Evolutionary conservation across 2,329 filamentous ascomycete genomes (phyloP).

Genomic region (Scedosporium dehoogii): DNA sequence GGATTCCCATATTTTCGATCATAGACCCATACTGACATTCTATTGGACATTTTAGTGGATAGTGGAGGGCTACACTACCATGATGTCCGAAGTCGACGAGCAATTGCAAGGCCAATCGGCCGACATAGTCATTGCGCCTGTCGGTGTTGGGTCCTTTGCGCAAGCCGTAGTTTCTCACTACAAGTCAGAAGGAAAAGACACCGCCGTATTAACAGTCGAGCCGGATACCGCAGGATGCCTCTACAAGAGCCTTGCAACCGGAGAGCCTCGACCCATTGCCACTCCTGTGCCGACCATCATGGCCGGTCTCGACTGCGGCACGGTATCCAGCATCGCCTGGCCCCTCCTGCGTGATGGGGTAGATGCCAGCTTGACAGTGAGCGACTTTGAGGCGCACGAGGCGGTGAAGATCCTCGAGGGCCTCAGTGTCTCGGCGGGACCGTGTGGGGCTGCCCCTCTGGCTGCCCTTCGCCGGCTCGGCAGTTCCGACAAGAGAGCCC

Average conservation of each 20-base stretch:
- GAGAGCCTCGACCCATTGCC: slow-evolving; percentile 34
- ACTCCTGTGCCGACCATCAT: slow-evolving; percentile 56
- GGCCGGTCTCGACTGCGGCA: slow-evolving; percentile 65
- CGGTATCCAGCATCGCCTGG: slow-evolving; percentile 57
- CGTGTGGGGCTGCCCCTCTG: slow-evolving; percentile 52
- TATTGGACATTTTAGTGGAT: slow-evolving; percentile 43
- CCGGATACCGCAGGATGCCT: slow-evolving; percentile 55
- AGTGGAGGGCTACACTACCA: slow-evolving; percentile 66
- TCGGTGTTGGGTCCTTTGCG: slow-evolving; percentile 64
- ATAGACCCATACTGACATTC: not conserved
- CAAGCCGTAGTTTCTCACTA: slow-evolving; percentile 59
- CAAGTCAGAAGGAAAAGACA: slow-evolving; percentile 31
- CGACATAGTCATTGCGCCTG: slow-evolving; percentile 50
- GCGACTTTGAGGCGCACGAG: slow-evolving; percentile 51
- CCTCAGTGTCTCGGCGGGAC: slow-evolving; percentile 40
- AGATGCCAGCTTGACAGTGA: slow-evolving; percentile 50
- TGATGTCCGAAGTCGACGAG: slow-evolving; percentile 57
- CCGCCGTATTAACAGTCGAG: slow-evolving; percentile 55
- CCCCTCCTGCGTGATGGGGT: slow-evolving; percentile 45
- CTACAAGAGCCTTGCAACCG: slow-evolving; percentile 39
- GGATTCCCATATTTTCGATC: too few relatives aligned
- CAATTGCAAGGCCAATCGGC: slow-evolving; percentile 35
- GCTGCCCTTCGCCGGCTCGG: slow-evolving; percentile 44
- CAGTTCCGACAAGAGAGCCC: slow-evolving; percentile 19
- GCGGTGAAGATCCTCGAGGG: slow-evolving; percentile 43